Conservation (phyloP, 768 basidiomycete species). For the Collybia sordida region DNA sequence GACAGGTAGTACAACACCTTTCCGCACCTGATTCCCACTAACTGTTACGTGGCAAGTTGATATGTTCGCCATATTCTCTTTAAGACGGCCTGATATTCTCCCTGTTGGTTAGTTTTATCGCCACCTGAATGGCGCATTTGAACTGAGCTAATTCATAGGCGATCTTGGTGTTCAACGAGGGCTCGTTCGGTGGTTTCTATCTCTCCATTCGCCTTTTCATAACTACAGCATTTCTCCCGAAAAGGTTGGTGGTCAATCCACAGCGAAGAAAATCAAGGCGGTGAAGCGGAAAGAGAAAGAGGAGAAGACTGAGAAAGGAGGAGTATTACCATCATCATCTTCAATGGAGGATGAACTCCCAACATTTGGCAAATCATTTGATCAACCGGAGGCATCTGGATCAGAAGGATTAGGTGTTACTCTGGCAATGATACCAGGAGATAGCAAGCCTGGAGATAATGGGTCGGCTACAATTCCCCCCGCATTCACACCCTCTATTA, state of each 20-base stretch:
- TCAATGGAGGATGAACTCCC: constrained; percentile 32
- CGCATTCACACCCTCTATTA: constrained; percentile 69
- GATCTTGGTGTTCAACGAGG: constrained; percentile 86
- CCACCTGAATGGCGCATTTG: background rate
- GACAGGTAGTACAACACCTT: constrained; percentile 47
- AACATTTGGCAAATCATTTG: constrained; percentile 12
- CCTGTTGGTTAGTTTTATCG: constrained; percentile 31
- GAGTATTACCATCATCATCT: background rate
- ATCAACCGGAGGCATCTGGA: background rate
- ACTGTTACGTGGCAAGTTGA: constrained; percentile 49
- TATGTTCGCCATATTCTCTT: constrained; percentile 91
- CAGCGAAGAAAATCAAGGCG: too few relatives aligned
- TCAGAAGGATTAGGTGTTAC: too few relatives aligned
- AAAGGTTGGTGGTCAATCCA: constrained; percentile 32
- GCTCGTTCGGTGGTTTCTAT: constrained; percentile 64
- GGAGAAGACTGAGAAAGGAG: background rate
- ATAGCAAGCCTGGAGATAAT: constrained; percentile 22
- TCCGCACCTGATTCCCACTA: background rate
- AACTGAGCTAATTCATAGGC: constrained; percentile 36
- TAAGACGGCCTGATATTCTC: constrained; percentile 81
- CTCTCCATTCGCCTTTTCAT: constrained; percentile 55
- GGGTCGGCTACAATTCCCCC: constrained; percentile 46
- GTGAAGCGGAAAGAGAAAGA: background rate
- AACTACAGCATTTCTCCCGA: constrained; percentile 49
- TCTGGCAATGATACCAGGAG: constrained; percentile 21